These are phyloP conservation scores for Kwoniella dejecticola DNA, from an alignment of 768 basidiomycete genomes.

Conservation along the genomic window DNA sequence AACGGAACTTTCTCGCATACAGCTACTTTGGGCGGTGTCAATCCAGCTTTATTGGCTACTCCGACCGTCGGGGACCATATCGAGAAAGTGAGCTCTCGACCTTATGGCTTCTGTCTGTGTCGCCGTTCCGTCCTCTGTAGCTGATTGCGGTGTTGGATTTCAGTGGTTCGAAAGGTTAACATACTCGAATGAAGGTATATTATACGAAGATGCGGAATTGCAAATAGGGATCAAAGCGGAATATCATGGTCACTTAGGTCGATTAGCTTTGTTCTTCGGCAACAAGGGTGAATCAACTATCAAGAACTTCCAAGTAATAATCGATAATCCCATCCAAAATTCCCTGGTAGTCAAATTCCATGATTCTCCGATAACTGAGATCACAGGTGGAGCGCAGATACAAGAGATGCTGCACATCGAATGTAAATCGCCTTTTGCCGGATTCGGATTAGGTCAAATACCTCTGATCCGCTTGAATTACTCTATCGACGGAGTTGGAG, in stretches of 20 bases:
- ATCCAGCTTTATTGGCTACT: constrained; percentile 58
- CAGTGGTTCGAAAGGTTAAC: constrained; percentile 81
- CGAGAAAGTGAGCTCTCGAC: constrained; percentile 66
- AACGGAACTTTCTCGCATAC: constrained; percentile 21
- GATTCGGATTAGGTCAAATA: constrained; percentile 48
- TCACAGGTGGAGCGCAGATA: constrained; percentile 79
- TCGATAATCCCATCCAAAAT: constrained; percentile 69
- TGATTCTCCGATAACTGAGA: constrained; percentile 81
- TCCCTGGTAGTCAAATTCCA: constrained; percentile 81
- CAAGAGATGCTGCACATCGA: constrained; percentile 93
- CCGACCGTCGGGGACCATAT: constrained; percentile 66
- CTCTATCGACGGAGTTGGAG: constrained; percentile 65
- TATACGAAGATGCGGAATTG: constrained; percentile 93
- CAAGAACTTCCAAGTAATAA: constrained; percentile 81
- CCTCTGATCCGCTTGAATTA: constrained; percentile 87
- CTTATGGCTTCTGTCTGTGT: too few relatives aligned
- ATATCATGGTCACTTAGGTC: constrained; percentile 91
- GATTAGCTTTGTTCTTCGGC: constrained; percentile 90
- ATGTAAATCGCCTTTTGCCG: constrained; percentile 79
- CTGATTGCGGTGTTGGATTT: background rate
- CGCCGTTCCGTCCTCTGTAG: too few relatives aligned
- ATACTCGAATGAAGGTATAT: constrained; percentile 77
- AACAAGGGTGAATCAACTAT: constrained; percentile 91
- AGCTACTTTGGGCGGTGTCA: constrained; percentile 44
- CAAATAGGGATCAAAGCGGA: constrained; percentile 96